These are phyloP conservation scores for Coprinellus aureogranulatus DNA, from an alignment of 768 basidiomycete species.

Conservation along the genomic window DNA sequence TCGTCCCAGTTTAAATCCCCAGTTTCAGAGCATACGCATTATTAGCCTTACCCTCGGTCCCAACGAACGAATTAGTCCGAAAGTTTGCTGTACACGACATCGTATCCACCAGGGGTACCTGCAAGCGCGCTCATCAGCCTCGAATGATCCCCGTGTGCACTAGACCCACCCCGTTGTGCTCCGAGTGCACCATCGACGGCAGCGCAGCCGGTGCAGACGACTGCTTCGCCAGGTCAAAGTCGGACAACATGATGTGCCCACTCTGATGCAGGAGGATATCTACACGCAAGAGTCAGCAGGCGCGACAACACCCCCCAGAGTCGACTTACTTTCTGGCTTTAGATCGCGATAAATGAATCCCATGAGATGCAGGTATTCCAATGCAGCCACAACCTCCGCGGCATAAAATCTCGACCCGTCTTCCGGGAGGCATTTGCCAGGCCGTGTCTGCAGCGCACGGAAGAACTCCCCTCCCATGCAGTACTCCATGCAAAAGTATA, in stretches of 20 bases:
- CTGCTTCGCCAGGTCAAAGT: slow-evolving; percentile 98
- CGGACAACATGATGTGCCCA: slow-evolving; percentile 98
- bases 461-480: slow-evolving; percentile 99
- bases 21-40: slow-evolving; percentile 17
- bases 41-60: slow-evolving; percentile 80
- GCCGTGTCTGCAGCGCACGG: slow-evolving; percentile 91
- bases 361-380: slow-evolving; percentile 98
- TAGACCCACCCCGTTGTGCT: slow-evolving; percentile 86
- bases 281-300: slow-evolving; percentile 30
- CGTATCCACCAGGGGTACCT: slow-evolving; percentile 94
- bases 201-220: slow-evolving; percentile 81
- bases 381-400: slow-evolving; percentile 94
- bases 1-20: slow-evolving; percentile 21
- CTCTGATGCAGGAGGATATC: slow-evolving; percentile 97
- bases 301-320: slow-evolving; percentile 4
- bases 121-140: slow-evolving; percentile 14
- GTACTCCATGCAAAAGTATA: slow-evolving; percentile 99
- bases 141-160: slow-evolving; percentile 9
- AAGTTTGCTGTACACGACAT: slow-evolving; percentile 97
- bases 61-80: slow-evolving; percentile 98
- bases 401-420: slow-evolving; percentile 97
- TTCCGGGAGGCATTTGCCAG: slow-evolving; percentile 95
- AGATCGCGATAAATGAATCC: slow-evolving; percentile 99
- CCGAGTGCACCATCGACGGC: slow-evolving; percentile 85
- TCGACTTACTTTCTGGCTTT: slow-evolving; percentile 93